These are phyloP conservation scores for Venturia pyrina DNA, from an alignment of 2,329 filamentous ascomycete species.

Conservation along the genomic window DNA sequence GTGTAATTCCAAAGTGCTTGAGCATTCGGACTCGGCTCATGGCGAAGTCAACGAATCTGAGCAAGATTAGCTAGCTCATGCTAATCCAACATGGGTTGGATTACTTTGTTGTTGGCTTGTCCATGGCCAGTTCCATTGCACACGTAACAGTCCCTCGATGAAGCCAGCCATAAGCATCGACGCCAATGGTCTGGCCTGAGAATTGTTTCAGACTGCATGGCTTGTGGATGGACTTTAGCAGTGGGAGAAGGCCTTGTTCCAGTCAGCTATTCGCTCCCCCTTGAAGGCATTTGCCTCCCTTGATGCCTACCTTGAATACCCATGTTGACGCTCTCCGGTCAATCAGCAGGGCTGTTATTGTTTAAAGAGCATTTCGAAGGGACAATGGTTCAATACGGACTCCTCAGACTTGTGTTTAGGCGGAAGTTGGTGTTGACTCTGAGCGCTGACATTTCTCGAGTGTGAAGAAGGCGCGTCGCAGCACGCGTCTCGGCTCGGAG, in stretches of 20 bases:
- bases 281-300: slow-evolving; percentile 17
- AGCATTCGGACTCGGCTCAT: slow-evolving; percentile 91
- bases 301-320: slow-evolving; percentile 28
- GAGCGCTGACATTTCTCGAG: not conserved
- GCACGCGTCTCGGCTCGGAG: not conserved
- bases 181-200: slow-evolving; percentile 76
- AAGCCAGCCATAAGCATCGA: slow-evolving; percentile 97
- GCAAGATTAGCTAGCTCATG: slow-evolving; percentile 16
- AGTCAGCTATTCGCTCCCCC: slow-evolving; percentile 16
- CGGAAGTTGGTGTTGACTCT: not conserved
- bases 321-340: slow-evolving; percentile 23
- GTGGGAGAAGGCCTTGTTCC: slow-evolving; percentile 65
- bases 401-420: not conserved
- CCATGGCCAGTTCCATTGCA: slow-evolving; percentile 80
- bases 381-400: not conserved
- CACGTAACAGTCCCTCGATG: slow-evolving; percentile 87
- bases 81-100: slow-evolving; percentile 15
- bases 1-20: slow-evolving; percentile 84
- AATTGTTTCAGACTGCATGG: slow-evolving; percentile 80
- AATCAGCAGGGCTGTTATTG: slow-evolving; percentile 14
- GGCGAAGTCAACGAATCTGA: slow-evolving; percentile 78
- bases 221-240: slow-evolving; percentile 94
- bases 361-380: not conserved
- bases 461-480: not conserved
- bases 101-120: slow-evolving; percentile 78